Conservation (phyloP, 2,329 filamentous ascomycete species). For the Alternaria consortialis region DNA sequence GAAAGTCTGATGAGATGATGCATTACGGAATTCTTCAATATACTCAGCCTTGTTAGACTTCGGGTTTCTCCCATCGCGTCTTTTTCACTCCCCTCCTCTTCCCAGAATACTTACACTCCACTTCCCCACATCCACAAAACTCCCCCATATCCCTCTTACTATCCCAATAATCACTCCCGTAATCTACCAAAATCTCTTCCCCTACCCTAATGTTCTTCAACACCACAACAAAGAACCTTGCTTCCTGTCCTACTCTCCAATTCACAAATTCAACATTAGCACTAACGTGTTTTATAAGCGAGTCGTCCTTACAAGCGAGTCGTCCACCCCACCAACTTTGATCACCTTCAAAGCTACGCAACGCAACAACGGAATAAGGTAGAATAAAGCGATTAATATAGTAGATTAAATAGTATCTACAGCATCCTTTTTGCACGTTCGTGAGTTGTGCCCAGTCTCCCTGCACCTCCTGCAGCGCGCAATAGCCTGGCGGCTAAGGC, state of each 20-base stretch:
- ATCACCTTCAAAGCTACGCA: no score
- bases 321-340: no score
- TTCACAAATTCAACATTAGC: neutral
- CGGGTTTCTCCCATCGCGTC: neutral
- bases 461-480: no score
- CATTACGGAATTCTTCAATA: neutral
- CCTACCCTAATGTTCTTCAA: neutral
- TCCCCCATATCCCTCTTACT: neutral
- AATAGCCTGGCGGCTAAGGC: no score
- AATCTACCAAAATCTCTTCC: conserved; percentile 1
- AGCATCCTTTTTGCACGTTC: no score
- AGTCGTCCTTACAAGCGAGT: no score
- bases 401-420: no score
- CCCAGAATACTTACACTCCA: neutral
- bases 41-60: neutral
- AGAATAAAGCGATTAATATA: no score
- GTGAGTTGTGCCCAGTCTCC: no score
- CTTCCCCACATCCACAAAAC: conserved; percentile 4
- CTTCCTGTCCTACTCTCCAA: neutral
- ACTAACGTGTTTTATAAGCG: no score
- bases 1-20: neutral
- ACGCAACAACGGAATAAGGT: no score
- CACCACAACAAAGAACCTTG: neutral
- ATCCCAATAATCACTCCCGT: conserved; percentile 6
- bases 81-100: neutral